Evolutionary conservation across 2,329 filamentous ascomycete genomes (phyloP).

Genomic region (Lasiodiplodia sp.): DNA sequence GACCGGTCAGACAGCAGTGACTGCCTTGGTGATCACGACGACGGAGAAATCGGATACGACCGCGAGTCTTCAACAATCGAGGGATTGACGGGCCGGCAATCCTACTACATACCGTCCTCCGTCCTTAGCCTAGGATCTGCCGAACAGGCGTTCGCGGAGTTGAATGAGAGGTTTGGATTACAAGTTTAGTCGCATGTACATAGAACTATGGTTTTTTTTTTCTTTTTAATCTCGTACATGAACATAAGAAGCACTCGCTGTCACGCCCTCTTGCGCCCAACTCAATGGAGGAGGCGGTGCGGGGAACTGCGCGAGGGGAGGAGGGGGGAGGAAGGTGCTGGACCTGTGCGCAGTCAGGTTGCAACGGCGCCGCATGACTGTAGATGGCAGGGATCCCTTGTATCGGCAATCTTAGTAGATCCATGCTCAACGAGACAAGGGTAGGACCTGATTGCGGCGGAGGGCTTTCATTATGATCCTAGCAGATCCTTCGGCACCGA

Average conservation of each 20-base stretch:
- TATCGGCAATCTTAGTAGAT: neutral
- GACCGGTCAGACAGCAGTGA: neutral
- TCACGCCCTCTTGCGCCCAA: neutral
- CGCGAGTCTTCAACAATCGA: neutral
- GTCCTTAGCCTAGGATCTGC: neutral
- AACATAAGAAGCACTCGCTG: no score
- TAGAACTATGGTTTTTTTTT: neutral
- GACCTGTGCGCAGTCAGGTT: neutral
- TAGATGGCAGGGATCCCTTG: neutral
- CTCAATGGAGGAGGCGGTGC: neutral
- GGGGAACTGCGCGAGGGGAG: neutral
- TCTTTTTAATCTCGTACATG: no score
- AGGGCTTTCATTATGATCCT: no score
- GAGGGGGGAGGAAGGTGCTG: neutral
- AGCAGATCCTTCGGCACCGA: neutral
- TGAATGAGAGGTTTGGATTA: neutral
- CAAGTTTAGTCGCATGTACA: neutral
- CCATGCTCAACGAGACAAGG: no score
- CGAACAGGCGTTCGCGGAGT: neutral
- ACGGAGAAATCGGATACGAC: neutral
- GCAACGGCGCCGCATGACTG: neutral
- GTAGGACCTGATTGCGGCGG: no score
- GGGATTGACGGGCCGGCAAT: neutral
- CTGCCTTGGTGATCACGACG: neutral
- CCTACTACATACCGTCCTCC: constrained; percentile 2